Evolutionary conservation across 2,329 filamentous ascomycete genomes (phyloP).

Genomic region (Colletotrichum sp.): DNA sequence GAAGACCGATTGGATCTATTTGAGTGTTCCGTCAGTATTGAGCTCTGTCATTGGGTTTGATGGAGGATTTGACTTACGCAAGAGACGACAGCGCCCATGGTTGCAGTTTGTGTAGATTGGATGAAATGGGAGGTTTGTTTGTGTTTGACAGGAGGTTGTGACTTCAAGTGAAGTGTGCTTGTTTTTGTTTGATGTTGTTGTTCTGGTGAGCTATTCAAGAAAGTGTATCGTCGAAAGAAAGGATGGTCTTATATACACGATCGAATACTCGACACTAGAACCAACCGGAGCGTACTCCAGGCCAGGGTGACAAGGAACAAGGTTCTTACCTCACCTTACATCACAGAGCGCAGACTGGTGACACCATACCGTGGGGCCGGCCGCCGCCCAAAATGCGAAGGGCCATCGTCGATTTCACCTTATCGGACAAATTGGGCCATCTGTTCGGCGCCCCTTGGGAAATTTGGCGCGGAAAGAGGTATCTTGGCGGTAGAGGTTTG

Average conservation of each 20-base stretch:
- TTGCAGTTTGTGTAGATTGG: conserved; percentile 29
- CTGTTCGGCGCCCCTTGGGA: background rate
- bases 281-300: background rate
- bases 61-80: conserved; percentile 67
- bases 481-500: background rate
- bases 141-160: background rate
- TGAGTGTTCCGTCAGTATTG: background rate
- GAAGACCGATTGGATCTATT: conserved; percentile 63
- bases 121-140: background rate
- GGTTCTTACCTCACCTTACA: conserved; percentile 11
- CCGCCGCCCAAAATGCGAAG: background rate
- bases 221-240: background rate
- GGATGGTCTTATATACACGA: conserved; percentile 5
- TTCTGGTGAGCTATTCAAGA: background rate
- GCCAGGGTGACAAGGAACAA: background rate
- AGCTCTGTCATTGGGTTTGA: background rate
- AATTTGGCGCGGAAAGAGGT: background rate
- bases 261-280: background rate
- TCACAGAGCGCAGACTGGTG: conserved; percentile 1
- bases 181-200: background rate
- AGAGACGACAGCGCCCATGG: conserved; percentile 84
- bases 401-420: background rate
- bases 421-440: background rate
- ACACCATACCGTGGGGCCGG: background rate
- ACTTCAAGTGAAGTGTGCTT: background rate